Conservation (phyloP, 179 eudicot species). For the Monotropa hypopitys region DNA sequence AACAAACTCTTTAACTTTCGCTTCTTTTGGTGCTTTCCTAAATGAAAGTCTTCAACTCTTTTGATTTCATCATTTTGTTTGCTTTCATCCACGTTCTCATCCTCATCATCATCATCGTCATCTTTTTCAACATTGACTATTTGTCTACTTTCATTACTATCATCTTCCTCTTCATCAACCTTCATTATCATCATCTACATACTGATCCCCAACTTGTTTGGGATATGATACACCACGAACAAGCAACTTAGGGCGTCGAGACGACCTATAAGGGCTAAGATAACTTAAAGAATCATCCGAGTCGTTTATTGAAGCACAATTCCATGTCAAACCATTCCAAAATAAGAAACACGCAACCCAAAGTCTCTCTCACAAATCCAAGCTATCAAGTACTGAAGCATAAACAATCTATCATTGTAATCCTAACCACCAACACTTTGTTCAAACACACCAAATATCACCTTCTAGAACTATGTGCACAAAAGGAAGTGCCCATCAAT, state of each 20-base stretch:
- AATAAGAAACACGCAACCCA: neutral
- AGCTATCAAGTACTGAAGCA: neutral
- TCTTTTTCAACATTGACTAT: constrained; percentile 20
- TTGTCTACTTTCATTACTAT: constrained; percentile 6
- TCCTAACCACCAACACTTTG: neutral
- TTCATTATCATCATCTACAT: constrained; percentile 17
- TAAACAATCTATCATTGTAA: neutral
- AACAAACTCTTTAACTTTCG: constrained; percentile 47
- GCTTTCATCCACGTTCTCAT: constrained; percentile 11
- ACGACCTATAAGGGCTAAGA: constrained; percentile 23
- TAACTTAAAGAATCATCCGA: constrained; percentile 27
- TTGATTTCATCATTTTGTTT: constrained; percentile 18
- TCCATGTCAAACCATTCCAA: neutral
- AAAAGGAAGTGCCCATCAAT: neutral
- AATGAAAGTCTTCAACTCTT: constrained; percentile 13
- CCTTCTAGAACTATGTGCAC: neutral
- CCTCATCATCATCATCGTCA: constrained; percentile 22
- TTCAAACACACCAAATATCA: neutral
- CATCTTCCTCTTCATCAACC: no score
- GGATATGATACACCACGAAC: constrained; percentile 16
- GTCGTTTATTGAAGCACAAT: constrained; percentile 33
- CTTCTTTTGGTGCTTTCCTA: constrained; percentile 45
- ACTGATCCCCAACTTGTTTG: constrained; percentile 16
- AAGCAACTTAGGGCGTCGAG: constrained; percentile 24
- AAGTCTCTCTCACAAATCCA: neutral